phyloP scores from a whole-genome alignment of 2,329 filamentous ascomycete genomes.

The Diaporthe caulivora region DNA sequence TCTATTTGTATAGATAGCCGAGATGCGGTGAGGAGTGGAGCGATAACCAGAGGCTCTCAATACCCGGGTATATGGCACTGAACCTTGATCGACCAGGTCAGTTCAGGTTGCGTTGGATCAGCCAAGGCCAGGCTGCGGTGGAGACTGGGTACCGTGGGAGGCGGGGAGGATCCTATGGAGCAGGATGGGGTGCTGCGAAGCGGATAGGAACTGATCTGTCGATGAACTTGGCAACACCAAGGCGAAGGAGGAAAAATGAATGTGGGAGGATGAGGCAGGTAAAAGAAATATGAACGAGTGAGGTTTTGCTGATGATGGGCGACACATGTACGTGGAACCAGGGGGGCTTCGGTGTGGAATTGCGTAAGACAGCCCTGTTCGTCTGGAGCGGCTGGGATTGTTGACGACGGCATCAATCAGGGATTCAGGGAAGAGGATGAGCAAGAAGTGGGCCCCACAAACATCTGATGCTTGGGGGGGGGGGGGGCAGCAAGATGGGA shows the following conservation, averaged over 20 bases:
- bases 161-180: not conserved
- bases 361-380: slow-evolving; percentile 20
- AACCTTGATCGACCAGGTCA: slow-evolving; percentile 6
- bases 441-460: slow-evolving; percentile 16
- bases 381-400: slow-evolving; percentile 12
- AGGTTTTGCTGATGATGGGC: slow-evolving; percentile 6
- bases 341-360: slow-evolving; percentile 23
- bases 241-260: not conserved
- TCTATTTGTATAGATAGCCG: slow-evolving; percentile 8
- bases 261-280: slow-evolving; percentile 9
- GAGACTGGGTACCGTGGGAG: not conserved
- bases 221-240: not conserved
- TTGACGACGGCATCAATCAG: slow-evolving; percentile 26
- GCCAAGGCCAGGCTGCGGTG: slow-evolving; percentile 2
- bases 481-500: not conserved
- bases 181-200: not conserved
- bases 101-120: slow-evolving; percentile 4
- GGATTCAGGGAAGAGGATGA: slow-evolving; percentile 10
- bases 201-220: not conserved
- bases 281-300: slow-evolving; percentile 4
- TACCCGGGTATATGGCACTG: not conserved
- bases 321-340: slow-evolving; percentile 16
- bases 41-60: not conserved
- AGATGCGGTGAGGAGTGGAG: slow-evolving; percentile 19
- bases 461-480: slow-evolving; percentile 12